Percentiles rank a stretch among this genome's conserved stretches.
Evolutionary conservation across 2,329 filamentous ascomycete genomes (phyloP).

Genomic region (Daldinia eschscholtzii): DNA sequence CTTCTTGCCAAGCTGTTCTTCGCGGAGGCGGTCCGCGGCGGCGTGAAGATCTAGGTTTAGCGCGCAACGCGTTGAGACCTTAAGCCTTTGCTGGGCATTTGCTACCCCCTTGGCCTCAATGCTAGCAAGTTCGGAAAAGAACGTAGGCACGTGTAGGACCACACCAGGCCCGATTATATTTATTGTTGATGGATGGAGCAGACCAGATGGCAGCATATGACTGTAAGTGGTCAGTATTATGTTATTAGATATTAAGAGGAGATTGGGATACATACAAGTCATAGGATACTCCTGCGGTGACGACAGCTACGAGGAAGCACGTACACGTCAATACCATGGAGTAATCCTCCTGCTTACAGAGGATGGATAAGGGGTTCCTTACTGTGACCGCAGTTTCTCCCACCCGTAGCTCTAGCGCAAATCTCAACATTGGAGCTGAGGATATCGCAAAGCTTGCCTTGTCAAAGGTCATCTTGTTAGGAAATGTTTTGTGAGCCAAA

Average conservation of each 20-base stretch:
- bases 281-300: slow-evolving; percentile 30
- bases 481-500: slow-evolving; percentile 3
- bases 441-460: slow-evolving; percentile 40
- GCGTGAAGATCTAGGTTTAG: slow-evolving; percentile 74
- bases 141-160: slow-evolving; percentile 63
- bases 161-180: slow-evolving; percentile 81
- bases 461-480: slow-evolving; percentile 18
- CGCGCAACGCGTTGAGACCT: slow-evolving; percentile 72
- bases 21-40: slow-evolving; percentile 75
- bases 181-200: slow-evolving; percentile 76
- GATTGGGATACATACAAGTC: slow-evolving; percentile 29
- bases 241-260: not conserved
- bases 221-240: slow-evolving; percentile 19
- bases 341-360: not conserved
- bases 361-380: slow-evolving; percentile 11
- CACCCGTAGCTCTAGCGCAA: slow-evolving; percentile 36
- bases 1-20: slow-evolving; percentile 59
- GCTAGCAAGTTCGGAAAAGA: slow-evolving; percentile 74
- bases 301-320: slow-evolving; percentile 22
- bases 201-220: slow-evolving; percentile 75
- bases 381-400: slow-evolving; percentile 39
- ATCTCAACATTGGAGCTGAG: slow-evolving; percentile 38
- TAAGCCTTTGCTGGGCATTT: slow-evolving; percentile 68
- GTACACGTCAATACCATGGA: not conserved
- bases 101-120: slow-evolving; percentile 70